These are phyloP conservation scores for Dentipellis fragilis DNA, from an alignment of 768 basidiomycete genomes.

Conservation along the genomic window DNA sequence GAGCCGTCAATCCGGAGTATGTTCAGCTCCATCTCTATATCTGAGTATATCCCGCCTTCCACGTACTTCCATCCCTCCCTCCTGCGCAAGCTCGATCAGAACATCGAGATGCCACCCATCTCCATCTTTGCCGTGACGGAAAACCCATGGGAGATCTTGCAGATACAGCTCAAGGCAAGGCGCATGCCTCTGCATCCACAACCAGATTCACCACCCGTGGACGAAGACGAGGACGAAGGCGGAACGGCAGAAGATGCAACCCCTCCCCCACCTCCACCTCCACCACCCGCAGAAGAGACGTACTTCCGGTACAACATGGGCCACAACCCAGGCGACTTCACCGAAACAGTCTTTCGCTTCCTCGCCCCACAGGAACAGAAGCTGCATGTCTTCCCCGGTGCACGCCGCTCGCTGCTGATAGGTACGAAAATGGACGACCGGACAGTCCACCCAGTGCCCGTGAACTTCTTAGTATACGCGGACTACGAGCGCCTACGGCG, in stretches of 20 bases:
- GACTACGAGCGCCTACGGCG: conserved; percentile 4
- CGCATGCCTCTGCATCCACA: not conserved
- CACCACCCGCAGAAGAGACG: not conserved
- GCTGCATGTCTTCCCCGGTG: conserved; percentile 8
- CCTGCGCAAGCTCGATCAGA: not conserved
- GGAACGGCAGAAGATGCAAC: not conserved
- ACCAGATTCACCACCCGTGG: too few relatives aligned
- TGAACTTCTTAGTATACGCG: conserved; percentile 8
- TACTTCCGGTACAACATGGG: too few relatives aligned
- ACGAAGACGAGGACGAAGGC: not conserved
- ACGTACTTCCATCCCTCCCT: not conserved
- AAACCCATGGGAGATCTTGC: not conserved
- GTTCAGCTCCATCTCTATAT: not conserved
- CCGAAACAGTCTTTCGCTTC: too few relatives aligned
- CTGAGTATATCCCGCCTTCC: not conserved
- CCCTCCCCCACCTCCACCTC: not conserved
- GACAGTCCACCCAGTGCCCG: not conserved
- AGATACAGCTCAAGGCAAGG: not conserved
- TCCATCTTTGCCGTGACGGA: not conserved
- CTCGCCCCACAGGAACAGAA: too few relatives aligned
- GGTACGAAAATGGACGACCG: conserved; percentile 9
- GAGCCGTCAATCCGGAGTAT: not conserved
- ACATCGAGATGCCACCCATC: not conserved
- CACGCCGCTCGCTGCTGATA: conserved; percentile 4
- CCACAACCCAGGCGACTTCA: too few relatives aligned